Conservation (phyloP, 23 red algal species). For the Gracilaria caudata region DNA sequence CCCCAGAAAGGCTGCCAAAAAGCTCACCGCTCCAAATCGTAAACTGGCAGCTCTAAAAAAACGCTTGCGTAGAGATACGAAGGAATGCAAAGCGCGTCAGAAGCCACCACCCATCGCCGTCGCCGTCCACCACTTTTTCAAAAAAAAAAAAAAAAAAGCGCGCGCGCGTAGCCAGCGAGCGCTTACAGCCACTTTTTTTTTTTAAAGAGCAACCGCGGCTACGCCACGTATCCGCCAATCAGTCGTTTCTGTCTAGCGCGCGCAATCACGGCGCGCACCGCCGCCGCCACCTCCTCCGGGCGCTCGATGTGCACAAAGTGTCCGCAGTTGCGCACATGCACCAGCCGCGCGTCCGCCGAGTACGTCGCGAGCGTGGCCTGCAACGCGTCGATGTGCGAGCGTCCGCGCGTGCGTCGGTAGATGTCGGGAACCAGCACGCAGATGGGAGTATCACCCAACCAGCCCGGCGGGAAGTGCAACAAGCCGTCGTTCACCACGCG, state of each 20-base stretch:
- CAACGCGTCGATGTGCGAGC: slow-evolving; percentile 1
- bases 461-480: slow-evolving; percentile 25
- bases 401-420: slow-evolving; percentile 36
- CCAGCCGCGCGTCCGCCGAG: slow-evolving; percentile 24
- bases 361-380: slow-evolving; percentile 23
- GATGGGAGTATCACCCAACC: slow-evolving; percentile 58
- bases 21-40: no score
- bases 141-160: no score
- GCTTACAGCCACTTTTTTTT: neutral
- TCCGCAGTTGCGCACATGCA: slow-evolving; percentile 30
- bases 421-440: slow-evolving; percentile 56
- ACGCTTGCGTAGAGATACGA: no score
- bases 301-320: slow-evolving; percentile 59
- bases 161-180: no score
- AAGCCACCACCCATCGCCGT: no score
- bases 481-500: neutral
- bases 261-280: slow-evolving; percentile 27
- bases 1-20: no score
- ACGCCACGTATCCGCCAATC: neutral
- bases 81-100: no score
- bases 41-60: no score
- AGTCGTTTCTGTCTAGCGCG: slow-evolving; percentile 24
- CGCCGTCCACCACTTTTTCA: no score
- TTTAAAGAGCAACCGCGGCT: no score
- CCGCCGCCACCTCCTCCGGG: slow-evolving; percentile 43